Conservation (phyloP, 257 asterid species). For the Plantago major region DNA sequence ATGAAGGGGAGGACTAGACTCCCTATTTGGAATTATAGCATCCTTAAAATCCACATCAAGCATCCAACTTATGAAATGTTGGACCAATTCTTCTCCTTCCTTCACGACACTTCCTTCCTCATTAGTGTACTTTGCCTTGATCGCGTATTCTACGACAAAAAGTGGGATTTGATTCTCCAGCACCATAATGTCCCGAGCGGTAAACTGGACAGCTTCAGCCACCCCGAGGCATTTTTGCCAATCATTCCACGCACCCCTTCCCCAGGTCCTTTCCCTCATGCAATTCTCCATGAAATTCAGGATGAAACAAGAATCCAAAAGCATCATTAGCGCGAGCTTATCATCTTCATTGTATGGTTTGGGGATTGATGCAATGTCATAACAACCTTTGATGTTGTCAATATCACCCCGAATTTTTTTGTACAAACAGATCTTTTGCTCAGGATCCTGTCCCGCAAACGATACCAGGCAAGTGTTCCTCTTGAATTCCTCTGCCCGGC, state of each 20-base stretch:
- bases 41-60: background rate
- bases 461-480: background rate
- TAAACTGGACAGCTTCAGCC: background rate
- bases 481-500: slow-evolving; percentile 16
- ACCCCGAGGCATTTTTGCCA: background rate
- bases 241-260: too few relatives aligned
- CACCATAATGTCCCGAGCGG: background rate
- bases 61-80: background rate
- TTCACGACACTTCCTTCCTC: too few relatives aligned
- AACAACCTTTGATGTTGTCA: background rate
- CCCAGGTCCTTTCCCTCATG: background rate
- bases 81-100: background rate
- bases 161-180: too few relatives aligned
- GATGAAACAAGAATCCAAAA: slow-evolving; percentile 3
- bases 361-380: too few relatives aligned
- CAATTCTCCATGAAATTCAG: too few relatives aligned
- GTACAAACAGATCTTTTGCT: background rate
- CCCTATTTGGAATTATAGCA: background rate
- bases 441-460: background rate
- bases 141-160: background rate
- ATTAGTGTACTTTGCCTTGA: background rate
- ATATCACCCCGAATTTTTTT: background rate
- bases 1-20: slow-evolving; percentile 4
- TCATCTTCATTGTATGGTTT: too few relatives aligned
- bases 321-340: background rate